phyloP scores from a whole-genome alignment of 257 asterid species.

The Capsicum chinense region DNA sequence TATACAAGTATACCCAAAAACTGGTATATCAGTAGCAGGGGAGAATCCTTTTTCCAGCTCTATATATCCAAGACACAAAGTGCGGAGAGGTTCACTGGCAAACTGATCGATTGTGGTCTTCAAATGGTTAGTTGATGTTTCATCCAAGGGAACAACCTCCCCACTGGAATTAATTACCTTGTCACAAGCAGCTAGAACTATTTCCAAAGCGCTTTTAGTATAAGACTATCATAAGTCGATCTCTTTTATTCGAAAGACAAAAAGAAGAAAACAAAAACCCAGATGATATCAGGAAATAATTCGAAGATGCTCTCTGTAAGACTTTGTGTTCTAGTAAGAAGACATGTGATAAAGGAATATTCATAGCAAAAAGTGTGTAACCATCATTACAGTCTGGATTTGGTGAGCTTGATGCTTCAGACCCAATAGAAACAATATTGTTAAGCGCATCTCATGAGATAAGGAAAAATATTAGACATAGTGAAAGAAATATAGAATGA shows the following conservation, averaged over 20 bases:
- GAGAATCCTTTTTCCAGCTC: too few species aligned
- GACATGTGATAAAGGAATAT: background rate
- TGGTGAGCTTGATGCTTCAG: conserved; percentile 70
- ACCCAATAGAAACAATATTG: conserved; percentile 80
- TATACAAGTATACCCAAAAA: too few species aligned
- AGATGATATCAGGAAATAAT: background rate
- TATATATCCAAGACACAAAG: too few species aligned
- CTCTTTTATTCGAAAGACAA: conserved; percentile 44
- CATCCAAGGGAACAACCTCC: too few species aligned
- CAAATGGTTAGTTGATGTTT: too few species aligned
- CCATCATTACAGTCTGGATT: conserved; percentile 84
- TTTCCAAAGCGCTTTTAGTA: too few species aligned
- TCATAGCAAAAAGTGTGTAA: conserved; percentile 53
- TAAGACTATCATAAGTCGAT: conserved; percentile 64
- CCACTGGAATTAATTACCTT: too few species aligned
- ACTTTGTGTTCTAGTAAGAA: background rate
- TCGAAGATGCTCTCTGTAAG: conserved; percentile 4
- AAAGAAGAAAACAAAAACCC: conserved; percentile 14
- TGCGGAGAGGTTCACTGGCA: too few species aligned
- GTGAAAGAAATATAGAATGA: conserved; percentile 29
- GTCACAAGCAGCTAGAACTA: too few species aligned
- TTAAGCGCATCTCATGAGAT: conserved; percentile 85
- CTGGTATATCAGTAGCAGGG: too few species aligned
- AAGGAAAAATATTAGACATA: conserved; percentile 31
- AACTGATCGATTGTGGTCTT: too few species aligned